phyloP scores from a whole-genome alignment of 306 rosid species.

The Quercus alba region DNA sequence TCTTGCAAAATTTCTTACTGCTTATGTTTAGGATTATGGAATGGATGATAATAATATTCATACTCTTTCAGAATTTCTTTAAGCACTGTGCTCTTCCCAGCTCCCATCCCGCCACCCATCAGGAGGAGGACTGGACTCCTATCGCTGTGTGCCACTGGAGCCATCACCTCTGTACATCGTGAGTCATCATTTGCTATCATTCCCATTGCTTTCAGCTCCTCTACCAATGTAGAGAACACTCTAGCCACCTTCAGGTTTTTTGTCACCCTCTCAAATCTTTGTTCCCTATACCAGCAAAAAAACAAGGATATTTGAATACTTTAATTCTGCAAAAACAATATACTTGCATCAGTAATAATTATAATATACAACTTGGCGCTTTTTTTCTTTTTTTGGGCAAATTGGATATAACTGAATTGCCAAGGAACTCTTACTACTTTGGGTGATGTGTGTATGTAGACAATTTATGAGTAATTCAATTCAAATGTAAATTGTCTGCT shows the following conservation, averaged over 20 bases:
- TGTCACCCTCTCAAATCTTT: slow-evolving; percentile 85
- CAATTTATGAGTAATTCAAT: neutral
- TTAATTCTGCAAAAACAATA: neutral
- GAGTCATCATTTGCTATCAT: slow-evolving; percentile 69
- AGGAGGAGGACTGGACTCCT: slow-evolving; percentile 93
- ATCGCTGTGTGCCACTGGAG: slow-evolving; percentile 87
- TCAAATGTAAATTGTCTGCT: neutral
- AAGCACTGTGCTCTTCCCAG: slow-evolving; percentile 94
- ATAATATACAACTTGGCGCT: neutral
- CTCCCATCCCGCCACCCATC: slow-evolving; percentile 99
- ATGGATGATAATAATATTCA: slow-evolving; percentile 5
- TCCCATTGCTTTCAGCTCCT: slow-evolving; percentile 98
- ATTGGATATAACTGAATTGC: neutral
- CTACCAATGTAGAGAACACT: slow-evolving; percentile 81
- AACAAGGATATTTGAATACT: neutral
- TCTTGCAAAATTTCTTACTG: neutral
- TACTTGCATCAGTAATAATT: neutral
- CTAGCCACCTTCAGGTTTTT: slow-evolving; percentile 95
- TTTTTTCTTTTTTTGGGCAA: neutral
- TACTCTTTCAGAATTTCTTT: slow-evolving; percentile 98
- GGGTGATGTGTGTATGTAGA: neutral
- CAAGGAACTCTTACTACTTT: neutral
- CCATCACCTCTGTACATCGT: slow-evolving; percentile 95
- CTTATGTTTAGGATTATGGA: neutral
- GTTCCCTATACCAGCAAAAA: slow-evolving; percentile 52